phyloP scores from a whole-genome alignment of 2,329 filamentous ascomycete genomes.

The Epichloe brachyelytri region DNA sequence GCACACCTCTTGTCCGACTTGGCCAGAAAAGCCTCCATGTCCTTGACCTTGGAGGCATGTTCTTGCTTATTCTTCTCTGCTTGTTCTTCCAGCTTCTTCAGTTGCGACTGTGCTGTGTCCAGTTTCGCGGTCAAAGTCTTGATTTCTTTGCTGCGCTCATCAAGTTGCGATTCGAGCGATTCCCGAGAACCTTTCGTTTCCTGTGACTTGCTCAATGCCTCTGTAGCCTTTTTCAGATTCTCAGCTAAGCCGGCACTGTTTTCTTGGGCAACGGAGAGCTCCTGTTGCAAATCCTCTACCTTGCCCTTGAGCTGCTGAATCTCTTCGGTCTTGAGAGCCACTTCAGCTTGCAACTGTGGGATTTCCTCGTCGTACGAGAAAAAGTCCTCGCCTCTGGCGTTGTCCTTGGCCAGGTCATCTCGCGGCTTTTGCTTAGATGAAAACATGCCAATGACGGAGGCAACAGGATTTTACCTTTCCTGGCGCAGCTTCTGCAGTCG shows the following conservation, averaged over 20 bases:
- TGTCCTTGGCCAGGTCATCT: conserved; percentile 15
- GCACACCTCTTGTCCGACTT: conserved; percentile 20
- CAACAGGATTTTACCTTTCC: conserved; percentile 31
- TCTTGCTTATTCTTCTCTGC: conserved; percentile 20
- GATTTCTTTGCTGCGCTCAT: conserved; percentile 35
- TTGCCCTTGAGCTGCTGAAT: conserved; percentile 58
- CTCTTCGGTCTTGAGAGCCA: conserved; percentile 57
- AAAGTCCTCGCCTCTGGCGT: conserved; percentile 50
- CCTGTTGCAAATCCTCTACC: conserved; percentile 53
- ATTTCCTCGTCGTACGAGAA: conserved; percentile 89
- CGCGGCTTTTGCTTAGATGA: conserved; percentile 32
- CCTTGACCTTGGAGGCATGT: conserved; percentile 20
- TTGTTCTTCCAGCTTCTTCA: conserved; percentile 30
- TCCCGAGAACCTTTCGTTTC: conserved; percentile 27
- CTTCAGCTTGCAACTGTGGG: conserved; percentile 63
- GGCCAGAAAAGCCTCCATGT: conserved; percentile 23
- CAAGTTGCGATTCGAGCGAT: conserved; percentile 36
- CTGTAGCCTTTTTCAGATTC: conserved; percentile 54
- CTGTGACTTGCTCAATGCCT: conserved; percentile 42
- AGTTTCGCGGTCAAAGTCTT: conserved; percentile 36
- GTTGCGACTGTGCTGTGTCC: conserved; percentile 27
- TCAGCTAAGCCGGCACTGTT: conserved; percentile 53
- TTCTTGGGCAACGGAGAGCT: conserved; percentile 60
- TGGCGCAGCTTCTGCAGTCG: conserved; percentile 6
- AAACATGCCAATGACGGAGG: conserved; percentile 35